Percentiles rank a stretch among this genome's conserved stretches.
phyloP scores from a whole-genome alignment of 495 filamentous ascomycete genomes.

The Hypoxylon crocopeplum region DNA sequence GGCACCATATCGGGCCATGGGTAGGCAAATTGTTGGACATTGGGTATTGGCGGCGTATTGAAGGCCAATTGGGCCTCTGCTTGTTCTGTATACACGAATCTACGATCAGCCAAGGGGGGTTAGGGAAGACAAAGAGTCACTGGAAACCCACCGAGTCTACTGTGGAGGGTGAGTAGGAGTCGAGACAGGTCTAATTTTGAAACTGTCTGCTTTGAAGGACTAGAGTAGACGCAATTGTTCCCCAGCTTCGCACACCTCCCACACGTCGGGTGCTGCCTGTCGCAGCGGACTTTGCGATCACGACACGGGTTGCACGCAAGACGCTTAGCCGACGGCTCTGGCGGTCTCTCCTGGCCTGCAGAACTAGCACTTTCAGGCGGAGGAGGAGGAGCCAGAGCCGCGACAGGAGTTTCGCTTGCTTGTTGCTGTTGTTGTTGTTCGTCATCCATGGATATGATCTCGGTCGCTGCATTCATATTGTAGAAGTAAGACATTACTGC shows the following conservation, averaged over 20 bases:
- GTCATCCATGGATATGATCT: background rate
- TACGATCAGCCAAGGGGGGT: background rate
- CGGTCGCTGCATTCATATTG: background rate
- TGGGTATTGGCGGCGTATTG: conserved; percentile 1
- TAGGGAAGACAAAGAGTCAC: background rate
- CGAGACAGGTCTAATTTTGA: conserved; percentile 19
- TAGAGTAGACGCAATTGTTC: conserved; percentile 17
- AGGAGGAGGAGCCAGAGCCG: background rate
- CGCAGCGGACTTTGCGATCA: conserved; percentile 48
- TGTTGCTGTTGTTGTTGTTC: background rate
- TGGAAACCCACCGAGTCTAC: conserved; percentile 19
- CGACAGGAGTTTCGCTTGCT: background rate
- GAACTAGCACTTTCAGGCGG: background rate
- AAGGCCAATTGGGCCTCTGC: conserved; percentile 23
- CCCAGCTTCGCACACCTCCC: conserved; percentile 41
- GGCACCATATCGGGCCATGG: conserved; percentile 3
- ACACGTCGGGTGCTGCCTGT: conserved; percentile 44
- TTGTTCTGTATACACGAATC: conserved; percentile 6
- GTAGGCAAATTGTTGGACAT: background rate
- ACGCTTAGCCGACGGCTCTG: background rate
- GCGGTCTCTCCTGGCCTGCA: background rate
- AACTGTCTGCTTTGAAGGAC: conserved; percentile 11
- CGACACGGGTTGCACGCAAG: conserved; percentile 44
- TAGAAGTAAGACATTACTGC: conserved; percentile 7
- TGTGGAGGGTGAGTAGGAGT: conserved; percentile 9